Conservation (phyloP, 768 basidiomycete genomes). For the Tricholoma terreum region DNA sequence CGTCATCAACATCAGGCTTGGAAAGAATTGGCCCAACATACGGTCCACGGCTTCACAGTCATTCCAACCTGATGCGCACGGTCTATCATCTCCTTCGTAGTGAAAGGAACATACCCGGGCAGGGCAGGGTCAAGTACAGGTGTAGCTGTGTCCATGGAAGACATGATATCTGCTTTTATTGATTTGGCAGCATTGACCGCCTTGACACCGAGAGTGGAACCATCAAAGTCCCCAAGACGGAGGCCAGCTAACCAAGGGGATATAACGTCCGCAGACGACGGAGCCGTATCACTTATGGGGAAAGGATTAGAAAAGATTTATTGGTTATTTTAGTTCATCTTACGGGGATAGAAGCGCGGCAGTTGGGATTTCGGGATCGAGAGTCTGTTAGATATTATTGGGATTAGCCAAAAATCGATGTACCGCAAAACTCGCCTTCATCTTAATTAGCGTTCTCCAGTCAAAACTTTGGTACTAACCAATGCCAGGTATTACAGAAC, state of each 20-base stretch:
- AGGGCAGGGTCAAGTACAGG: constrained; percentile 42
- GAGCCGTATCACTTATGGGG: constrained; percentile 35
- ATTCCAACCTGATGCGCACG: constrained; percentile 63
- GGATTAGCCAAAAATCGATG: not conserved
- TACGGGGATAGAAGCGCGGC: constrained; percentile 58
- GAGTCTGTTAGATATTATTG: constrained; percentile 30
- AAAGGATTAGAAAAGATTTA: not conserved
- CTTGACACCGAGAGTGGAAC: constrained; percentile 51
- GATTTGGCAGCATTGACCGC: constrained; percentile 67
- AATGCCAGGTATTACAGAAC: not conserved
- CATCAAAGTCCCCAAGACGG: constrained; percentile 60
- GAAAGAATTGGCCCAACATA: constrained; percentile 28
- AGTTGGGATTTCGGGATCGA: constrained; percentile 53
- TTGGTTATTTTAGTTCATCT: not conserved
- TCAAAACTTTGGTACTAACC: constrained; percentile 76
- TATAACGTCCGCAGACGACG: constrained; percentile 37
- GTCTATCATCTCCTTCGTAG: constrained; percentile 65
- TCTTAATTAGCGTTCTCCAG: constrained; percentile 71
- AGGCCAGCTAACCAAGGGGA: constrained; percentile 73
- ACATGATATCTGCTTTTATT: constrained; percentile 64
- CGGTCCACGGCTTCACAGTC: constrained; percentile 72
- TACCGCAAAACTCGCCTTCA: constrained; percentile 49
- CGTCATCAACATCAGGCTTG: not conserved
- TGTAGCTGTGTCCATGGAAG: constrained; percentile 47
- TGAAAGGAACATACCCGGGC: constrained; percentile 51